Evolutionary conservation across 805 yeast genomes (phyloP), one percentile per base, ranked within the genome.

Genomic region (Zygosaccharomyces bailii): DNA sequence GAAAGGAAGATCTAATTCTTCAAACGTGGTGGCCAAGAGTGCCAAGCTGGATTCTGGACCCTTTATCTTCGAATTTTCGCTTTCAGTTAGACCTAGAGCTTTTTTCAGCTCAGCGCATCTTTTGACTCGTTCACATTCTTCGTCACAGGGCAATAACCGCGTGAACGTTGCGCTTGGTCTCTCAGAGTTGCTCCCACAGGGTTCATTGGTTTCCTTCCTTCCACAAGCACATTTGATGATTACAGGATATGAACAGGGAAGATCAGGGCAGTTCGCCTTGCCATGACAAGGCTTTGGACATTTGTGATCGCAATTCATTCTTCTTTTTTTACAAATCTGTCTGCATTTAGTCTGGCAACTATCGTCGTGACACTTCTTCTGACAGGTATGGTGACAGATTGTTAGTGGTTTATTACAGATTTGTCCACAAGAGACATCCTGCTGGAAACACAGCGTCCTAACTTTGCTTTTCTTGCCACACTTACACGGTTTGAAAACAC

Each of bases 271-370:
- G 20, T 71, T 54, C 39, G 60, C 44, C 44, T 77, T 71, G 44
- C 74, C 71, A 65, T 89, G 96, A 56, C 97, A 89, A 43, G 69
- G 69, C 14, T 69, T 61, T 24, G 63, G 68, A 63, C 95, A 86
- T 37, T 63, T 57, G 65, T 89, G 97, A 1, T 84, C 84, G 65
- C 96, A 89, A 9, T 67, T 60, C 3, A 51, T 53, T 50, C 80
- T 70, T 29, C 66, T 59, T 48, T 71, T 71, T 10, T 74, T 75
- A 68, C 97, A 89, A 3, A 63, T 59, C 13, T 76, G 74, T 16
- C 68, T 70, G 67, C 97, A 89, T 7, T 68, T 69, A 6, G 65
- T 58, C 34, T 71, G 75, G 61, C 95, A 90, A 17, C 78, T 75
- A 1, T 81, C 84, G 1, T 69, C 68, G 56, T 80, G 88, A 58